Conservation (phyloP, 306 rosid genomes). For the Ochetophila trinervis region DNA sequence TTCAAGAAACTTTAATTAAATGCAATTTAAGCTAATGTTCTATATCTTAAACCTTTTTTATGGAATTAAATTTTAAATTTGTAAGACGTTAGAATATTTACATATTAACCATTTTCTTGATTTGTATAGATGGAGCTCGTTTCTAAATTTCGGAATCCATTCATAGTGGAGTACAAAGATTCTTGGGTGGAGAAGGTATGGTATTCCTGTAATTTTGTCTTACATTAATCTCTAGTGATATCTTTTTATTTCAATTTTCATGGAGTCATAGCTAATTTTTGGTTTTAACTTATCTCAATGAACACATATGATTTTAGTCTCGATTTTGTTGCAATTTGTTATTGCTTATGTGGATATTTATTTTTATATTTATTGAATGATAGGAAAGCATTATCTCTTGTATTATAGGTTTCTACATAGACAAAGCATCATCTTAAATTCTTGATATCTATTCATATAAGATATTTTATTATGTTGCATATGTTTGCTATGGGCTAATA, state of each 20-base stretch:
- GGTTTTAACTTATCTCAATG: background rate
- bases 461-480: background rate
- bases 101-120: conserved; percentile 8
- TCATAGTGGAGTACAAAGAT: conserved; percentile 98
- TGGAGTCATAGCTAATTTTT: background rate
- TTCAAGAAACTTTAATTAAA: no score
- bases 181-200: conserved; percentile 99
- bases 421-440: no score
- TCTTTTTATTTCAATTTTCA: background rate
- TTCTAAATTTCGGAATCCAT: conserved; percentile 80
- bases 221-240: background rate
- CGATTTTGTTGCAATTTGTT: background rate
- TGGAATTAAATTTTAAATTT: conserved; percentile 15
- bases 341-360: conserved; percentile 13
- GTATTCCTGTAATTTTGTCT: background rate
- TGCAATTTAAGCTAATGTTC: background rate
- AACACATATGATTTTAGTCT: no score
- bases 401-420: no score
- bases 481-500: conserved; percentile 26
- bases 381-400: no score
- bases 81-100: background rate
- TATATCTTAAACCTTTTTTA: conserved; percentile 14
- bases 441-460: conserved; percentile 14
- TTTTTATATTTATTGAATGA: background rate
- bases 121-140: conserved; percentile 89